These are phyloP conservation scores for Coffea eugenioides DNA, from an alignment of 257 asterid species.

Conservation along the genomic window DNA sequence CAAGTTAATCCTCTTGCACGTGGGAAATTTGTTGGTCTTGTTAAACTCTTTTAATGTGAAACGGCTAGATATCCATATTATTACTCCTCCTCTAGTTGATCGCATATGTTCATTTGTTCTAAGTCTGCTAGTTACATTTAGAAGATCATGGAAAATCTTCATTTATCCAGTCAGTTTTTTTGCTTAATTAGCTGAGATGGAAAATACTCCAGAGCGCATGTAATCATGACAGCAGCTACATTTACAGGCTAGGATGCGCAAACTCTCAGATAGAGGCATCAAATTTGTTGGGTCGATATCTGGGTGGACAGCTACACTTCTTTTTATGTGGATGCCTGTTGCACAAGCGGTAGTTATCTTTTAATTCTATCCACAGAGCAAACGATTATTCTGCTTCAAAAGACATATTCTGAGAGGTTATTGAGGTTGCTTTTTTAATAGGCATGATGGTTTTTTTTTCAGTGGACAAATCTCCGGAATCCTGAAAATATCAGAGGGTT, in stretches of 20 bases:
- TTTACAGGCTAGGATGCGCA: constrained; percentile 78
- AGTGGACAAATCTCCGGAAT: constrained; percentile 90
- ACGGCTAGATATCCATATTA: background rate
- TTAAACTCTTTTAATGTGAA: background rate
- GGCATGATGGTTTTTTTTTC: constrained; percentile 22
- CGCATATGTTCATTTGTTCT: background rate
- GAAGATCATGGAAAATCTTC: background rate
- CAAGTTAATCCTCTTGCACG: background rate
- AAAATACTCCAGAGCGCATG: background rate
- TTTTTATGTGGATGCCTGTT: constrained; percentile 99
- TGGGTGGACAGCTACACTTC: constrained; percentile 98
- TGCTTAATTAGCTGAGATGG: background rate
- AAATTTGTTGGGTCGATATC: constrained; percentile 68
- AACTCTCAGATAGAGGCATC: constrained; percentile 68
- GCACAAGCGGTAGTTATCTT: constrained; percentile 66
- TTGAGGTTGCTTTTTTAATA: constrained; percentile 22
- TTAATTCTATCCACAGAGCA: constrained; percentile 1
- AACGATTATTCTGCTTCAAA: background rate
- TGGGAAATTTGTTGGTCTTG: background rate
- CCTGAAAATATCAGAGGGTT: constrained; percentile 87
- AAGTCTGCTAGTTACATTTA: background rate
- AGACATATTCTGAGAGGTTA: constrained; percentile 1
- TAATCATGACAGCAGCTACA: constrained; percentile 9
- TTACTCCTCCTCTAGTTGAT: background rate
- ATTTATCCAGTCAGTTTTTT: background rate